Percentiles rank a stretch among this genome's conserved stretches.
Evolutionary conservation across 306 rosid species (phyloP).

Genomic region (Rosa lucieae): DNA sequence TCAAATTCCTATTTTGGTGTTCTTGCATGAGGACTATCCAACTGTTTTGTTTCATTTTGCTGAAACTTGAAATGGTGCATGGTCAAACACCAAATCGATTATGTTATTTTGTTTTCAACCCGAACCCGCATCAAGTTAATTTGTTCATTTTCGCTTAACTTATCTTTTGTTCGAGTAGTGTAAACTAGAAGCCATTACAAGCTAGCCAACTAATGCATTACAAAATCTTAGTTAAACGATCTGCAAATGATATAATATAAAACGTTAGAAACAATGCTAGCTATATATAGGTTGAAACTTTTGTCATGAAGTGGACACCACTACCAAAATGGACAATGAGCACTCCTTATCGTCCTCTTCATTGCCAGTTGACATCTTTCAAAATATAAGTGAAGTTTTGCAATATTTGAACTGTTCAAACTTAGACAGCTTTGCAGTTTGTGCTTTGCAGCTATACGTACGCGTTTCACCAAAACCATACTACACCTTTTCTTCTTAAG

Average conservation of each 20-base stretch:
- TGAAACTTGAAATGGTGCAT: neutral
- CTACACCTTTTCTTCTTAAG: neutral
- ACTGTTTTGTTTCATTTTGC: too few species aligned
- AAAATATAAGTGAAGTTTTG: neutral
- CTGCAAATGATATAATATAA: neutral
- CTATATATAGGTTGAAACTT: neutral
- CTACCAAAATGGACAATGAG: neutral
- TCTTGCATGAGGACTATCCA: neutral
- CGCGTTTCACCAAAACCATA: constrained; percentile 4
- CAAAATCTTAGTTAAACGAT: neutral
- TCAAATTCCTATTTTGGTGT: neutral
- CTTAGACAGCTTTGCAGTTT: constrained; percentile 8
- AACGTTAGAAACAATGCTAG: neutral
- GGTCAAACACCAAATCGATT: neutral
- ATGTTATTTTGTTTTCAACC: neutral
- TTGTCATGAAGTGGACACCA: constrained; percentile 1
- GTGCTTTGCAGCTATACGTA: constrained; percentile 1
- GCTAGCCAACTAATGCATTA: neutral
- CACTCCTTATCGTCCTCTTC: constrained; percentile 9
- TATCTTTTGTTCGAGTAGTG: neutral
- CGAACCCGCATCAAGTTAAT: neutral
- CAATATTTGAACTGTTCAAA: constrained; percentile 16
- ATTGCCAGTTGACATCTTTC: constrained; percentile 7
- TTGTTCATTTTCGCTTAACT: neutral
- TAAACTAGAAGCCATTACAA: neutral